Base-by-base conservation (phyloP, 2,329 filamentous ascomycete genomes). In the Fusarium begoniae region DNA sequence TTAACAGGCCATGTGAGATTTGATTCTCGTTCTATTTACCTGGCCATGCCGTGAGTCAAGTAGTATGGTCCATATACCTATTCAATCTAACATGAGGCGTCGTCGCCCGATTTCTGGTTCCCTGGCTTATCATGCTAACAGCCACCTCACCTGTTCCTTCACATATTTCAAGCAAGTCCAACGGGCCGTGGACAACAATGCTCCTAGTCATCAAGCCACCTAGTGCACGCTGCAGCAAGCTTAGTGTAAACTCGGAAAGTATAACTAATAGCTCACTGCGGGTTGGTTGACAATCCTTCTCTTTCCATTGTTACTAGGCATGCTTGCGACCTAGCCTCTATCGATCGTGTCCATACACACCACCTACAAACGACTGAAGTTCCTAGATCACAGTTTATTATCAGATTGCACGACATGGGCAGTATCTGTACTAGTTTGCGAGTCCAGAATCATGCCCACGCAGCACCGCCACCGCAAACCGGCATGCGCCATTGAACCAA, bases 391-490 rank as follows among this genome's bases (percentile, higher is more conserved):
- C 44, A 32, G 14, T 43, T 41, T 38, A 35, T n/a, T 37, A 38
- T 28, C 66, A 56, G 43, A 26, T 26, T 26, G 38, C 14, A 30
- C 43, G 48, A 26, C 35, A 35, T 43, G 47, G n/a, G 47, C 47
- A 56, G 30, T 47, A 57, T 51, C 30, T 38, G 35, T 63, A 44
- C 47, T 53, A 40, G 43, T 60, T 38, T 45, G 43, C 43, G 61
- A 60, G 61, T 17, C 61, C 66, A 53, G 35, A 44, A 66, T 48
- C 62, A 32, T 35, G 37, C 55, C 41, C 57, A 45, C 45, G 40
- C 18, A 65, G 47, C 41, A 24, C 62, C 47, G 38, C 57, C n/a
- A 28, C 54, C n/a, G 53, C 47, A 28, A 60, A 43, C 24, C 45
- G 47, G 32, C 44, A 38, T 38, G 43, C 44, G 30, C 40, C 26